phyloP scores from a whole-genome alignment of 805 yeast genomes.

The Myxozyma mucilagina region DNA sequence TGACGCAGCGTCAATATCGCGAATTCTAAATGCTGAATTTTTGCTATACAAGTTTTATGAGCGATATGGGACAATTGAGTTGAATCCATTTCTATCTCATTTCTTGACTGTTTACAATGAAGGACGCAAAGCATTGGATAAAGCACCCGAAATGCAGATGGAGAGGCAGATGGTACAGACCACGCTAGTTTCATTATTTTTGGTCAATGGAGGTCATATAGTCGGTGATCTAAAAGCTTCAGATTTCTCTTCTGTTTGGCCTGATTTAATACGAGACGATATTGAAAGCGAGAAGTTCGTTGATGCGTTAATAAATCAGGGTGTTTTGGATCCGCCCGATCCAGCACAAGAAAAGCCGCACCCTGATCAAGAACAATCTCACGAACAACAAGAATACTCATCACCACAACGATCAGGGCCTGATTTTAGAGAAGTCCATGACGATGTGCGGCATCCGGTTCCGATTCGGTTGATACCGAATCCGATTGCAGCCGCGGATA shows the following conservation, averaged over 20 bases:
- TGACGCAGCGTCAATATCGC: background rate
- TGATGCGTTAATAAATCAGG: slow-evolving; percentile 25
- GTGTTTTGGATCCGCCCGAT: slow-evolving; percentile 20
- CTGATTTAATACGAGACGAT: slow-evolving; percentile 12
- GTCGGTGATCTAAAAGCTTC: slow-evolving; percentile 6
- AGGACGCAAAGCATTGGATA: background rate
- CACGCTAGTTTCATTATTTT: slow-evolving; percentile 14
- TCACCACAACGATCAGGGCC: background rate
- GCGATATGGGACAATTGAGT: slow-evolving; percentile 14
- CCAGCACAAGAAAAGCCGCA: background rate
- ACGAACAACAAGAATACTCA: background rate
- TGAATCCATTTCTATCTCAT: slow-evolving; percentile 28
- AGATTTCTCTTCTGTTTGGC: slow-evolving; percentile 10
- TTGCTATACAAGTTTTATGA: slow-evolving; percentile 22
- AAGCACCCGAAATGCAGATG: background rate
- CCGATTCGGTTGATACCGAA: slow-evolving; percentile 8
- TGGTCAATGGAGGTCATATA: slow-evolving; percentile 8
- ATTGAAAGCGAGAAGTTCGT: slow-evolving; percentile 13
- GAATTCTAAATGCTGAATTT: slow-evolving; percentile 23
- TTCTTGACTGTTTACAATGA: slow-evolving; percentile 14
- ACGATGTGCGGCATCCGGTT: slow-evolving; percentile 1
- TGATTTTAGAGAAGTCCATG: background rate
- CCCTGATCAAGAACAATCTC: background rate
- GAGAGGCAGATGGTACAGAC: slow-evolving; percentile 13
- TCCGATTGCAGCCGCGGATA: background rate